Percentiles rank a stretch among this genome's conserved stretches.
Conservation (phyloP, 2,329 filamentous ascomycete species). For the Pseudonectria buxi region DNA sequence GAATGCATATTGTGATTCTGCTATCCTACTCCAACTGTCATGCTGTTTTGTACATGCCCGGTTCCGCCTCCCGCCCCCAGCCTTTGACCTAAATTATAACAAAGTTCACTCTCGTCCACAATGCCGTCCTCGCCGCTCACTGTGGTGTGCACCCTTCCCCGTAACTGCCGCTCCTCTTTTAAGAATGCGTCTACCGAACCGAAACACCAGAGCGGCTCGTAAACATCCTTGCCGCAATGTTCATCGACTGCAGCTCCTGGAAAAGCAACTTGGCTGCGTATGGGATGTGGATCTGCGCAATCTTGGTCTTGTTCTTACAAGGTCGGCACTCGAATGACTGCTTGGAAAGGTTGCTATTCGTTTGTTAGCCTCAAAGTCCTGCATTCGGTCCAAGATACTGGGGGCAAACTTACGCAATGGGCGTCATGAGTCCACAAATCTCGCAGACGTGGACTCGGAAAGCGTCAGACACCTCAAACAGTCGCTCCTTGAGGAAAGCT, state of each 20-base stretch:
- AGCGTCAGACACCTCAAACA: slow-evolving; percentile 96
- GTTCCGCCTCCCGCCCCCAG: not conserved
- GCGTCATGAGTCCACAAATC: slow-evolving; percentile 97
- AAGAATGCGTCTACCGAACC: slow-evolving; percentile 45
- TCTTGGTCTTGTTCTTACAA: slow-evolving; percentile 98
- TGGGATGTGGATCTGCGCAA: slow-evolving; percentile 94
- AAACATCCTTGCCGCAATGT: slow-evolving; percentile 96
- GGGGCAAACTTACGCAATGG: slow-evolving; percentile 75
- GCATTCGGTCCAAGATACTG: not conserved
- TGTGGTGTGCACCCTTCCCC: slow-evolving; percentile 1
- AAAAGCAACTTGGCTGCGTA: slow-evolving; percentile 97
- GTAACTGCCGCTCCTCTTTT: not conserved
- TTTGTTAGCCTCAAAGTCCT: slow-evolving; percentile 26
- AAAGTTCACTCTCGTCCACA: slow-evolving; percentile 2
- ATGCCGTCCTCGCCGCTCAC: slow-evolving; percentile 6
- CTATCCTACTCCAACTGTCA: slow-evolving; percentile 13
- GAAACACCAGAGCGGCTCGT: slow-evolving; percentile 74
- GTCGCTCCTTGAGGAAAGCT: slow-evolving; percentile 91
- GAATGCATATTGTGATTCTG: slow-evolving; percentile 17
- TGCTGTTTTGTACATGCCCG: slow-evolving; percentile 15
- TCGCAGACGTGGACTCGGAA: slow-evolving; percentile 98
- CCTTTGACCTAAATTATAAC: slow-evolving; percentile 15
- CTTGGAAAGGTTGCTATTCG: slow-evolving; percentile 76
- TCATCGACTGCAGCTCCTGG: slow-evolving; percentile 97
- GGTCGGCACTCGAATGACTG: slow-evolving; percentile 94